Evolutionary conservation across 208 protist species (phyloP).

Genomic region (Entamoeba moshkovskii): DNA sequence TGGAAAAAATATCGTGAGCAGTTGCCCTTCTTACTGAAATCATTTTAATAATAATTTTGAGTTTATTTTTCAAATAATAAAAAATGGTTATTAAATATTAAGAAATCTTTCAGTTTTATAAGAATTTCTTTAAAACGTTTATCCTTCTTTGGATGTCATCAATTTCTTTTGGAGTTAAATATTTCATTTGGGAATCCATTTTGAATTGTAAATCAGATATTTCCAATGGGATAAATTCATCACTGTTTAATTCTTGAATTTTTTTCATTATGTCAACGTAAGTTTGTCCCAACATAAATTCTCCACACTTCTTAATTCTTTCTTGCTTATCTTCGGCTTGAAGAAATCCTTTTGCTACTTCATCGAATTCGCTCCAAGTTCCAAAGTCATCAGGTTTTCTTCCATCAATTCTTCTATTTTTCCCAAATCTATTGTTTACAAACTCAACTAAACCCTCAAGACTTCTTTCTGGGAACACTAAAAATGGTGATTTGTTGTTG

Average conservation of each 20-base stretch:
- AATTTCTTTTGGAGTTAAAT: neutral
- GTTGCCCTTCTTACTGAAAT: neutral
- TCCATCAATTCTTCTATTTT: neutral
- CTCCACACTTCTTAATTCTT: neutral
- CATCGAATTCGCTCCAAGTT: neutral
- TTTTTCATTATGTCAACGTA: neutral
- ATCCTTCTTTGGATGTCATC: neutral
- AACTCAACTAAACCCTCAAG: neutral
- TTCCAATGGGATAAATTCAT: neutral
- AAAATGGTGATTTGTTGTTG: neutral
- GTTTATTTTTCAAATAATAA: neutral
- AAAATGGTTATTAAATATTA: neutral
- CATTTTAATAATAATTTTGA: neutral
- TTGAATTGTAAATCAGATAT: neutral
- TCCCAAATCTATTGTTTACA: neutral
- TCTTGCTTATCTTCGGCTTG: neutral
- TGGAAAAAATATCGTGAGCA: neutral
- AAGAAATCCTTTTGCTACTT: neutral
- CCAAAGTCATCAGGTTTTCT: neutral
- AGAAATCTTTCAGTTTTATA: neutral
- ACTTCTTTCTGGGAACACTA: neutral
- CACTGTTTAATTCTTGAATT: neutral
- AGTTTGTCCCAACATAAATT: neutral
- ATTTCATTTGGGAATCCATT: neutral
- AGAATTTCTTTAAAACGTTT: neutral